A percentile compares a stretch with the other conserved stretches of the same genome.
phyloP scores from a whole-genome alignment of 805 yeast genomes.

The Suhomyces sp. region DNA sequence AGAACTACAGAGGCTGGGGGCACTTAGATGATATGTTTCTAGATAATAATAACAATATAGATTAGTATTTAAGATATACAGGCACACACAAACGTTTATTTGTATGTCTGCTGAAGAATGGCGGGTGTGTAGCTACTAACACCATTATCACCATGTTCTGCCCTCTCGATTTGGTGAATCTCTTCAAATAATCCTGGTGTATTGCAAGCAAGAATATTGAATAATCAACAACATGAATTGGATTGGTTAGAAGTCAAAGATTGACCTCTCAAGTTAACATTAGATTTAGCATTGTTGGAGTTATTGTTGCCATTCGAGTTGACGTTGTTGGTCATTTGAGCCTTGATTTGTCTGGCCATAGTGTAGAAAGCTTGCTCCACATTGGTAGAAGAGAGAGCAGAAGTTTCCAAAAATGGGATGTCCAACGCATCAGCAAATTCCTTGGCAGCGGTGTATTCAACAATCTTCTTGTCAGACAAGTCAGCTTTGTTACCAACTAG shows the following conservation, averaged over 20 bases:
- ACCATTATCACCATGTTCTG: no score
- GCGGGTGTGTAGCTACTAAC: background rate
- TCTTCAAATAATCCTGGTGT: background rate
- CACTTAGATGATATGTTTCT: background rate
- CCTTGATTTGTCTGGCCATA: conserved; percentile 98
- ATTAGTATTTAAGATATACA: background rate
- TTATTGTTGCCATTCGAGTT: conserved; percentile 29
- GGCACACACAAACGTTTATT: background rate
- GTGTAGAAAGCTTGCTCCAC: conserved; percentile 98
- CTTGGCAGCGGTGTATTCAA: conserved; percentile 92
- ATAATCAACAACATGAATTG: conserved; percentile 39
- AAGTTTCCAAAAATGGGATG: conserved; percentile 93
- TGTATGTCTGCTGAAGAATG: background rate
- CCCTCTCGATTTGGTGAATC: no score
- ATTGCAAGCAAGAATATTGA: background rate
- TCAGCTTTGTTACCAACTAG: conserved; percentile 97
- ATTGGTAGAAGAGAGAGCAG: conserved; percentile 91
- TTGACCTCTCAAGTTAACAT: conserved; percentile 74
- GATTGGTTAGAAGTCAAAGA: conserved; percentile 41
- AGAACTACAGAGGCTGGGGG: background rate
- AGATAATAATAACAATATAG: background rate
- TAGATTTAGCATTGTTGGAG: conserved; percentile 49
- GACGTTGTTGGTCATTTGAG: conserved; percentile 76
- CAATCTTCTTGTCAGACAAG: conserved; percentile 88
- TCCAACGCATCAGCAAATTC: conserved; percentile 96